Conservation (phyloP, 2,329 filamentous ascomycete species). For the Falciphora oryzae region DNA sequence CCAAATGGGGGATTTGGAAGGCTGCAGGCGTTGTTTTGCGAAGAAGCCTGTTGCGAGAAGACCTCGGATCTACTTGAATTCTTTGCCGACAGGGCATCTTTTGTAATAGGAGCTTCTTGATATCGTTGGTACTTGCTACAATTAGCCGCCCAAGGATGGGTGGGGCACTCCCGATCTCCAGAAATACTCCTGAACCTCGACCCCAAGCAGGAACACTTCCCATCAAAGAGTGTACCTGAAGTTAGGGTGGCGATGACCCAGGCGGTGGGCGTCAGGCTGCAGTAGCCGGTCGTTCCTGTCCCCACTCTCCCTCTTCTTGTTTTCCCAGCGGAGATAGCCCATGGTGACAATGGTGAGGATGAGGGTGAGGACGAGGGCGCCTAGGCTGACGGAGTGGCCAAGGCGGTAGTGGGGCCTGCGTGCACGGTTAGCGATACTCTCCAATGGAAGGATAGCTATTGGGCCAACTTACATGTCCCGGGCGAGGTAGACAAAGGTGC, state of each 20-base stretch:
- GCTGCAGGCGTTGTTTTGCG: not conserved
- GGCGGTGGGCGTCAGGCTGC: conserved; percentile 22
- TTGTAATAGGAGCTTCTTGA: not conserved
- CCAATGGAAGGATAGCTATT: not conserved
- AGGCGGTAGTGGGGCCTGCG: conserved; percentile 30
- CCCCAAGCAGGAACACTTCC: not conserved
- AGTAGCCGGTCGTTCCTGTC: conserved; percentile 30
- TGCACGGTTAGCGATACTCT: not conserved
- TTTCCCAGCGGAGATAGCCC: conserved; percentile 35
- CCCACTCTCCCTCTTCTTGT: conserved; percentile 30
- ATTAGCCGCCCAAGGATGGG: not conserved
- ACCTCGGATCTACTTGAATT: not conserved
- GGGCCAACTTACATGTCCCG: conserved; percentile 30
- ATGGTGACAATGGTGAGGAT: conserved; percentile 27
- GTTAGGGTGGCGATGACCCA: conserved; percentile 34
- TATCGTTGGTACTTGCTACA: not conserved
- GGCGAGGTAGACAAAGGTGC: conserved; percentile 37
- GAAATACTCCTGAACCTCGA: not conserved
- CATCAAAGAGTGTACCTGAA: conserved; percentile 32
- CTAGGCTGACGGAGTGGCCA: conserved; percentile 36
- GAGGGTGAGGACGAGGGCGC: conserved; percentile 27
- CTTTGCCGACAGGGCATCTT: too few relatives aligned
- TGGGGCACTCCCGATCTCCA: not conserved
- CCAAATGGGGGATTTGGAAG: not conserved
- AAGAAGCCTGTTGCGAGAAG: not conserved